Evolutionary conservation across 208 protist genomes (phyloP), one percentile per base, ranked within the genome.

Genomic region (Leishmania turanica): DNA sequence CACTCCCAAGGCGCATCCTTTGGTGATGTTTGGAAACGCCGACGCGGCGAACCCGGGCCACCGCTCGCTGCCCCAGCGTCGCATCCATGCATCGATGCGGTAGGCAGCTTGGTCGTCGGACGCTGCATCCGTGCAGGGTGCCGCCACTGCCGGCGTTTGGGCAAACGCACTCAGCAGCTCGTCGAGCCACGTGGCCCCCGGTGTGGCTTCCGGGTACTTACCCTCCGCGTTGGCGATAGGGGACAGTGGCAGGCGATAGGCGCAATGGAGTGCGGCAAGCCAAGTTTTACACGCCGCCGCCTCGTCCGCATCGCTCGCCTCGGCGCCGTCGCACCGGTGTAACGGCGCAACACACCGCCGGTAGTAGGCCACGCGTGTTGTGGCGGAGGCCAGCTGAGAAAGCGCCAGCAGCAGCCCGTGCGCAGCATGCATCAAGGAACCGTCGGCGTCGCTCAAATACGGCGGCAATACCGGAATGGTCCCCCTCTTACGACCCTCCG

Each of bases 141-240:
- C 54, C 40, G n/a, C 47, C 68, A 77, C 53, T 19, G 81, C 60
- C 24, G 81, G 68, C 31, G 80, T 81, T 13, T 72, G 69, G 34
- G 64, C 15, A 45, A 92, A 93, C 34, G 45, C 60, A 19, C 62
- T 37, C 47, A 94, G 56, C 27, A 96, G 84, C 24, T 80, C 85
- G 76, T 93, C 82, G 0, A 95, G 75, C 93, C 93, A 96, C 75
- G 76, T 85, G 56, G 79, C 83, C 19, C 77, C 74, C 4, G 27
- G 75, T 64, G 49, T 45, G 6, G 31, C 17, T 6, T 58, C 24
- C 6, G 89, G 84, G 85, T 92, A 97, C 72, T 87, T 82, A 70
- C 93, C 93, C 49, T 95, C 91, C 7, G 89, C 90, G 54, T 95
- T 83, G 19, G 89, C 90, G 69, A 92, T 79, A 0, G 88, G 87